Evolutionary conservation across 1,139 yeast genomes (phyloP).

Genomic region (Saccharomyces pastorianus): DNA sequence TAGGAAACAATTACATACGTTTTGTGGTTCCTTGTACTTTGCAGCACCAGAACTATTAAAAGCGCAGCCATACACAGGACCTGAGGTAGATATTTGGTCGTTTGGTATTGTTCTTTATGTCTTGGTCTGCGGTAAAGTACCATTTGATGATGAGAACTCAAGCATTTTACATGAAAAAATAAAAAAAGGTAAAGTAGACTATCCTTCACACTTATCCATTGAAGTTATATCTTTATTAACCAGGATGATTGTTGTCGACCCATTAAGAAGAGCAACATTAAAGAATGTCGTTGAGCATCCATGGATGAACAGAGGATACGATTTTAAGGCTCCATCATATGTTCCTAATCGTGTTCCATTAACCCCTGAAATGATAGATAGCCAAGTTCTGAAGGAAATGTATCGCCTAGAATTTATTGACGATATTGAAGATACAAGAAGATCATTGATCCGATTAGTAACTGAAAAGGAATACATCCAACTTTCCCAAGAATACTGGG

Average conservation of each 20-base stretch:
- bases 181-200: constrained; percentile 85
- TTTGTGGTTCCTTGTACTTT: constrained; percentile 94
- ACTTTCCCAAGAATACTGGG: constrained; percentile 26
- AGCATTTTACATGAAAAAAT: constrained; percentile 90
- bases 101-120: constrained; percentile 95
- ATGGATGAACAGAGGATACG: constrained; percentile 91
- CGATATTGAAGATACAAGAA: constrained; percentile 47
- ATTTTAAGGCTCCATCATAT: constrained; percentile 60
- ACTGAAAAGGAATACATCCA: constrained; percentile 60
- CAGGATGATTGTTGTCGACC: constrained; percentile 88
- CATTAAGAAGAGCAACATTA: constrained; percentile 68
- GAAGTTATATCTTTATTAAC: constrained; percentile 80
- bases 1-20: constrained; percentile 70
- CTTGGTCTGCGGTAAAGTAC: constrained; percentile 93
- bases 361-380: constrained; percentile 54
- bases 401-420: constrained; percentile 73
- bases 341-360: constrained; percentile 75
- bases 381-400: constrained; percentile 63
- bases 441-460: constrained; percentile 51
- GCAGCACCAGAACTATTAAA: constrained; percentile 96
- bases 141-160: constrained; percentile 93
- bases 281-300: constrained; percentile 80
- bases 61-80: constrained; percentile 90
- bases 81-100: constrained; percentile 98
- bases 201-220: constrained; percentile 72